Conservation (phyloP, 1,284 basidiomycete genomes). For the Porogramme epimiltina region DNA sequence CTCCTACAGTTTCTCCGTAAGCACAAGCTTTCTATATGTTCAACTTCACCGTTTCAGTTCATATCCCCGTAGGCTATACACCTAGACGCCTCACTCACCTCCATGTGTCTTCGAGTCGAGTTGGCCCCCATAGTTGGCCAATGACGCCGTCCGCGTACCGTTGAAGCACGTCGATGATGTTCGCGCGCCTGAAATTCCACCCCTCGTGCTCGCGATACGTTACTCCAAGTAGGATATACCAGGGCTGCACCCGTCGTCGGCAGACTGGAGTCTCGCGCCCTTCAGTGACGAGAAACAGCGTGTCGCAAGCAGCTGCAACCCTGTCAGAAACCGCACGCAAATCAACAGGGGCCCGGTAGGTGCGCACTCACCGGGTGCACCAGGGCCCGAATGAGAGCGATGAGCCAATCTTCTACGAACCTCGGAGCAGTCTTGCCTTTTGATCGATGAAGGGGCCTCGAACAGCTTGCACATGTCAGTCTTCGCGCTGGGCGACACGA, state of each 20-base stretch:
- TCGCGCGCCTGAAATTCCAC: constrained; percentile 12
- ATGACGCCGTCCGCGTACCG: constrained; percentile 29
- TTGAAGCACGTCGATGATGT: constrained; percentile 32
- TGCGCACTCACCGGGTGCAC: constrained; percentile 31
- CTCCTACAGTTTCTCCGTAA: constrained; percentile 27
- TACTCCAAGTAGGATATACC: constrained; percentile 35
- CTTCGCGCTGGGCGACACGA: constrained; percentile 7
- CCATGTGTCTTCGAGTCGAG: constrained; percentile 34
- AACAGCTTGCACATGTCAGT: constrained; percentile 21
- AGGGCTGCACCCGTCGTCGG: constrained; percentile 32
- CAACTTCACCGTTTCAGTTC: no score
- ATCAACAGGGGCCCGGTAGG: not conserved
- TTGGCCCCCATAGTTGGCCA: constrained; percentile 31
- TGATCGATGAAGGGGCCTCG: constrained; percentile 28
- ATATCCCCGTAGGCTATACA: not conserved
- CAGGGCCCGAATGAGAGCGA: constrained; percentile 33
- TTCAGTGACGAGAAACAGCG: constrained; percentile 35
- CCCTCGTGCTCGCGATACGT: constrained; percentile 23
- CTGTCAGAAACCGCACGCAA: not conserved
- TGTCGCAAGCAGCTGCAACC: constrained; percentile 30
- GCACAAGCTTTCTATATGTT: constrained; percentile 35
- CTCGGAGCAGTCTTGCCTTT: constrained; percentile 27
- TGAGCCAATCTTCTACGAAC: constrained; percentile 34
- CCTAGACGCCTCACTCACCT: constrained; percentile 12
- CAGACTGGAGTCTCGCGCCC: constrained; percentile 30